Conservation (phyloP, 305 asterid genomes). For the Fraxinus xanthoxyloides region DNA sequence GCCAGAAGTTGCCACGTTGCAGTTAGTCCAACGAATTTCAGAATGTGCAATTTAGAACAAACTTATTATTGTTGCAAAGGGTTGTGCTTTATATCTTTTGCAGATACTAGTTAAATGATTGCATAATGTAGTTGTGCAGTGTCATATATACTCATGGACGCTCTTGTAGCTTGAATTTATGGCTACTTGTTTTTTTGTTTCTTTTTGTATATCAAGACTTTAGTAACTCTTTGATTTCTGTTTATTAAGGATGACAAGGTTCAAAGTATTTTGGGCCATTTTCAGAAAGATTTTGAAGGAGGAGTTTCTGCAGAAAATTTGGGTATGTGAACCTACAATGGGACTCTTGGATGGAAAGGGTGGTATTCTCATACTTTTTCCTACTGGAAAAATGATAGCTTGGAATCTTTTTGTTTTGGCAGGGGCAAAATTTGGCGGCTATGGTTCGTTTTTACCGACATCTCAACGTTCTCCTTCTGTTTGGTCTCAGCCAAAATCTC, state of each 20-base stretch:
- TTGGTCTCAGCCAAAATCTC: neutral
- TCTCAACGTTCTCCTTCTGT: slow-evolving; percentile 26
- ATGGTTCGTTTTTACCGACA: slow-evolving; percentile 82
- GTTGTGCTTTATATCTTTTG: neutral
- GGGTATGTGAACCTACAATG: slow-evolving; percentile 53
- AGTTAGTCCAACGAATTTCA: neutral
- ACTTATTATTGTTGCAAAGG: neutral
- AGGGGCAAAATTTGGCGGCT: slow-evolving; percentile 90
- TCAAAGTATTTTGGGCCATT: slow-evolving; percentile 60
- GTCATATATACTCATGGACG: neutral
- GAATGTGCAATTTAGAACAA: neutral
- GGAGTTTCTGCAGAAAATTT: slow-evolving; percentile 67
- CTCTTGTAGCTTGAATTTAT: neutral
- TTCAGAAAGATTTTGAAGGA: slow-evolving; percentile 90
- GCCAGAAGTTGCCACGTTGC: slow-evolving; percentile 2
- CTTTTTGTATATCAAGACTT: neutral
- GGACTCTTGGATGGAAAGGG: slow-evolving; percentile 9
- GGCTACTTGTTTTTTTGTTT: neutral
- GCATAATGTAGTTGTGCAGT: slow-evolving; percentile 16
- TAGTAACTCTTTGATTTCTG: slow-evolving; percentile 17
- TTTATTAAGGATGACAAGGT: slow-evolving; percentile 5
- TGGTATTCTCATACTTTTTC: slow-evolving; percentile 24
- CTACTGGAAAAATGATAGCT: slow-evolving; percentile 21
- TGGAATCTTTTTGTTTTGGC: slow-evolving; percentile 26
- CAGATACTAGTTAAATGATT: neutral